Evolutionary conservation across 331 rosid species (phyloP).

Genomic region (Ulmus americana): DNA sequence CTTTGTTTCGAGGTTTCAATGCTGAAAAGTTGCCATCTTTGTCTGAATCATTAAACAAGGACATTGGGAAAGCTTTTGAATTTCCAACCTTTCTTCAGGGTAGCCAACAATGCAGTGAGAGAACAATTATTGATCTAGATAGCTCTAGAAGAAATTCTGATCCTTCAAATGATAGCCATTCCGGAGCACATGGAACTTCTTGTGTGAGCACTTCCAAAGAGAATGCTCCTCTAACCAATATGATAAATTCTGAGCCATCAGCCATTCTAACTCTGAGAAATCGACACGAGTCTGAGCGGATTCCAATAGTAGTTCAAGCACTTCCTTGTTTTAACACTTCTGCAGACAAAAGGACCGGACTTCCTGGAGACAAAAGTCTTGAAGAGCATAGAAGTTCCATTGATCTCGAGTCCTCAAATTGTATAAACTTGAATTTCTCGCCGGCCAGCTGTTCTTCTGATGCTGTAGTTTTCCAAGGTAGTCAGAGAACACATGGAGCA

Average conservation of each 20-base stretch:
- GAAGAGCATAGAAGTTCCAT: slow-evolving; percentile 22
- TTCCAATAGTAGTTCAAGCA: slow-evolving; percentile 28
- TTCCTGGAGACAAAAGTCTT: slow-evolving; percentile 25
- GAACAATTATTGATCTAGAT: slow-evolving; percentile 18
- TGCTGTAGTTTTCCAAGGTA: slow-evolving; percentile 21
- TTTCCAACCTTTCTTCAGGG: slow-evolving; percentile 22
- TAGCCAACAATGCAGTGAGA: slow-evolving; percentile 26
- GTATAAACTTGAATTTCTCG: slow-evolving; percentile 45
- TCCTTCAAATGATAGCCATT: slow-evolving; percentile 15
- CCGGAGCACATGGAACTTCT: slow-evolving; percentile 27
- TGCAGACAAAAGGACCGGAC: slow-evolving; percentile 22
- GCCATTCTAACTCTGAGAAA: slow-evolving; percentile 15
- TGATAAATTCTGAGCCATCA: slow-evolving; percentile 30
- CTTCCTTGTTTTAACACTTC: slow-evolving; percentile 29
- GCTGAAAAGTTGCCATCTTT: slow-evolving; percentile 16
- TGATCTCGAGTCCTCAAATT: slow-evolving; percentile 22
- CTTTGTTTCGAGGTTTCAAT: slow-evolving; percentile 13
- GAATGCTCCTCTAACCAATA: slow-evolving; percentile 18
- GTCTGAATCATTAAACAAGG: slow-evolving; percentile 22
- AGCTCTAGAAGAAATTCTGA: slow-evolving; percentile 22
- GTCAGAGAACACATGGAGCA: slow-evolving; percentile 21
- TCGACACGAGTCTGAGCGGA: slow-evolving; percentile 8
- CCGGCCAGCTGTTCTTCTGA: slow-evolving; percentile 34
- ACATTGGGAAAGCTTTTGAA: slow-evolving; percentile 24
- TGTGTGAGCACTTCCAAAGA: slow-evolving; percentile 14